Evolutionary conservation across 441 rosid species (phyloP).

Genomic region (Metrosideros polymorpha): DNA sequence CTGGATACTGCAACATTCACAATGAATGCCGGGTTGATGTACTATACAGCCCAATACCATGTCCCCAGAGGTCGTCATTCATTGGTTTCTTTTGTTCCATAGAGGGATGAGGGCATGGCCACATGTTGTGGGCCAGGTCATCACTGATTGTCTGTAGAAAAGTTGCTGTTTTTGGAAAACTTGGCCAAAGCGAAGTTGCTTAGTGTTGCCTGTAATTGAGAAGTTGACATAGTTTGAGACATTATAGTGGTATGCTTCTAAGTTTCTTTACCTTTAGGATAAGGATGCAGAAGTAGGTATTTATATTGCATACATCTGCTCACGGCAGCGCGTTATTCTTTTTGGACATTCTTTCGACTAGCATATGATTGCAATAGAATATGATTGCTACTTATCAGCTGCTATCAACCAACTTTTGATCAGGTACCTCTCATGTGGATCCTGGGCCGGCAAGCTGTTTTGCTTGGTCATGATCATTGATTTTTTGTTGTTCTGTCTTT

Average conservation of each 20-base stretch:
- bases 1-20: neutral
- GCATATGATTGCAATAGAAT: neutral
- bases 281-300: neutral
- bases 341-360: neutral
- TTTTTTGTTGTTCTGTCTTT: constrained; percentile 62
- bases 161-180: neutral
- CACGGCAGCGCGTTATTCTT: neutral
- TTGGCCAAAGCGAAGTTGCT: neutral
- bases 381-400: neutral
- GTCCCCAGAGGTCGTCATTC: neutral
- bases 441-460: constrained; percentile 95
- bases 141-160: neutral
- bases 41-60: neutral
- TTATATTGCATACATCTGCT: neutral
- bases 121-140: neutral
- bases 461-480: constrained; percentile 91
- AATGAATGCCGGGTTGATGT: neutral
- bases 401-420: neutral
- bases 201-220: neutral
- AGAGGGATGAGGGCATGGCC: neutral
- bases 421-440: constrained; percentile 86
- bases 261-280: neutral
- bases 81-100: neutral
- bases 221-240: neutral
- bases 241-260: neutral